These are phyloP conservation scores for Ajuga reptans DNA, from an alignment of 305 asterid species.

Conservation along the genomic window DNA sequence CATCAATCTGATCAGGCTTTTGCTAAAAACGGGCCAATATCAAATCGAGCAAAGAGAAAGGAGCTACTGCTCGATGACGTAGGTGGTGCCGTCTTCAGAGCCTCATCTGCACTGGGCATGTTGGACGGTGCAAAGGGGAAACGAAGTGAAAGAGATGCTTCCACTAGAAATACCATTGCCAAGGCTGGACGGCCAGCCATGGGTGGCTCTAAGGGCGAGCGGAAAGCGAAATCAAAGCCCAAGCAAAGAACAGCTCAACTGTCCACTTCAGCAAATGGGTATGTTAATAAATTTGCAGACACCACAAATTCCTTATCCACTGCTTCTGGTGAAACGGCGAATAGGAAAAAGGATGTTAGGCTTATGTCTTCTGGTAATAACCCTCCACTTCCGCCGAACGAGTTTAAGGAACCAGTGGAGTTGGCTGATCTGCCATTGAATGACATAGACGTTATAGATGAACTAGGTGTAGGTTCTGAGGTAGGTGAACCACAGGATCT, in stretches of 20 bases:
- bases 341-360: constrained; percentile 51
- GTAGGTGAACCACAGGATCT: constrained; percentile 71
- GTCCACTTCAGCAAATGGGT: constrained; percentile 55
- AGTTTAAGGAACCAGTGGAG: constrained; percentile 39
- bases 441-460: constrained; percentile 54
- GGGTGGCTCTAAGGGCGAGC: constrained; percentile 71
- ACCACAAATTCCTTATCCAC: constrained; percentile 26
- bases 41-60: constrained; percentile 78
- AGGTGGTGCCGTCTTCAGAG: constrained; percentile 47
- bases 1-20: constrained; percentile 44
- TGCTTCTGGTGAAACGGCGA: constrained; percentile 41
- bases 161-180: constrained; percentile 30
- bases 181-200: constrained; percentile 52
- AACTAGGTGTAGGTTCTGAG: constrained; percentile 61
- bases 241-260: constrained; percentile 77
- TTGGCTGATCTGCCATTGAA: constrained; percentile 39
- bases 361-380: constrained; percentile 38
- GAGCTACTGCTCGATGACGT: constrained; percentile 77
- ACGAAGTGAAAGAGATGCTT: constrained; percentile 61
- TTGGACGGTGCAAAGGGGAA: constrained; percentile 70
- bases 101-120: constrained; percentile 48
- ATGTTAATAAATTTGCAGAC: constrained; percentile 33
- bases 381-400: constrained; percentile 31
- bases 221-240: constrained; percentile 68
- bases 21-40: constrained; percentile 57